Base-by-base conservation (phyloP, 2,329 filamentous ascomycete genomes). In the Claviceps spartinae region DNA sequence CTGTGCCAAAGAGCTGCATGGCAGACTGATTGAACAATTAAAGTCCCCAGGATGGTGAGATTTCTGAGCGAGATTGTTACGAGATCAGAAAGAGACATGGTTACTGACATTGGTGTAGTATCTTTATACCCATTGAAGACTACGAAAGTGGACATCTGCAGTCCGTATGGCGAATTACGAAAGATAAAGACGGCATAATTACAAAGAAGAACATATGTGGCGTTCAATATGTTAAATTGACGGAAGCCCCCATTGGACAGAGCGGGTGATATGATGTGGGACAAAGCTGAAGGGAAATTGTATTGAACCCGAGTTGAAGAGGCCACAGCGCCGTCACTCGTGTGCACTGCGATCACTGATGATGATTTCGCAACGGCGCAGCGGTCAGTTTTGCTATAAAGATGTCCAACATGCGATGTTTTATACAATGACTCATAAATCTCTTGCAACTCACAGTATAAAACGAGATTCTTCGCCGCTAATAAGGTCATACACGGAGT, bases 41-140 rank as follows among this genome's bases (percentile, higher is more conserved):
- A 81, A 81, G 56, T 71, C 77, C 2, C 91, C 91, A 0, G 93
- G 93, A 0, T 75, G 82, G 71, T 77, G 54, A 60, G 70, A 61
- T 50, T 34, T 26, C 14, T 16, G 7, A 30, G 7, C 22, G 16
- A 44, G n/a, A 14, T 3, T 24, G 5, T 11, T 4, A 20, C 16
- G 16, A 16, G 26, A 26, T 26, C 26, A 38, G 8, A 41, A n/a
- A 41, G 8, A 41, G 20, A 50, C n/a, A 2, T 20, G 9, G 22
- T 18, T 9, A n/a, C 56, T 64, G 36, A 64, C 51, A 14, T 2
- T 7, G 0, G 9, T 2, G 20, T 30, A 72, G 85, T 57, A 75
- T 93, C 68, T 91, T 93, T 63, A 86, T 93, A 11, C 86, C 86
- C 0, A 81, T 91, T 1, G 79, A 83, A 51, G 77, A 80, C 40